Conservation (phyloP, 192 early-diverging fungal species). For the Coemansia sp. region DNA sequence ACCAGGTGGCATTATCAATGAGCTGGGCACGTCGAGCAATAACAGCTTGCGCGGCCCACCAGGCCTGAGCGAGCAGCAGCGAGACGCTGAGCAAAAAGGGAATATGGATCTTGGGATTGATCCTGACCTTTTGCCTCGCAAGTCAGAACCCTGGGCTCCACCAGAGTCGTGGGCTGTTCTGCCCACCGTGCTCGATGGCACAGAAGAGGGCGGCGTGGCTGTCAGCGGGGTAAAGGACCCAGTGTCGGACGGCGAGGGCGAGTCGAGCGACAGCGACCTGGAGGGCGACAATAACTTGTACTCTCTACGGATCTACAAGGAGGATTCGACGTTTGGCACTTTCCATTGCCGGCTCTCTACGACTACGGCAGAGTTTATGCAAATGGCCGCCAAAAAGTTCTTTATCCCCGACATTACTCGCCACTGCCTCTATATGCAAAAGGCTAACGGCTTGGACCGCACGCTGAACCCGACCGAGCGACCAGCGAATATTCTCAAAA, state of each 20-base stretch:
- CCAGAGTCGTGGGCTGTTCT: constrained; percentile 76
- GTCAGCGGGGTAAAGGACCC: constrained; percentile 28
- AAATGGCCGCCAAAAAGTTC: constrained; percentile 76
- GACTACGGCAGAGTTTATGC: constrained; percentile 71
- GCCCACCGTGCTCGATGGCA: constrained; percentile 42
- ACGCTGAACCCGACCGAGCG: constrained; percentile 65
- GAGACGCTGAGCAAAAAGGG: not conserved
- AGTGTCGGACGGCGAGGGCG: constrained; percentile 25
- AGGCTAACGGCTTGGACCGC: constrained; percentile 63
- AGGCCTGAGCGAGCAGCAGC: not conserved
- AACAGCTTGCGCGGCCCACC: constrained; percentile 13
- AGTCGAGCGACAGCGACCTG: constrained; percentile 38
- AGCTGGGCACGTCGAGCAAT: constrained; percentile 8
- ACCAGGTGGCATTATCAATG: not conserved
- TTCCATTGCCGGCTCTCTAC: constrained; percentile 68
- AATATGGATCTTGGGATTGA: not conserved
- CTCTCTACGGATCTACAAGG: constrained; percentile 74
- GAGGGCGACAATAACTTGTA: constrained; percentile 48
- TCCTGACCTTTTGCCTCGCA: constrained; percentile 21
- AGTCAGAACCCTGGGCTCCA: constrained; percentile 60
- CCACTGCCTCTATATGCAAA: constrained; percentile 47
- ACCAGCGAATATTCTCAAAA: constrained; percentile 72
- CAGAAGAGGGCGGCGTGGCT: constrained; percentile 29
- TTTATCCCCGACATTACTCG: constrained; percentile 70
- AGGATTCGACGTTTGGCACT: constrained; percentile 77